Evolutionary conservation across 2,329 filamentous ascomycete species (phyloP).

Genomic region (Arthrobotrys iridis): DNA sequence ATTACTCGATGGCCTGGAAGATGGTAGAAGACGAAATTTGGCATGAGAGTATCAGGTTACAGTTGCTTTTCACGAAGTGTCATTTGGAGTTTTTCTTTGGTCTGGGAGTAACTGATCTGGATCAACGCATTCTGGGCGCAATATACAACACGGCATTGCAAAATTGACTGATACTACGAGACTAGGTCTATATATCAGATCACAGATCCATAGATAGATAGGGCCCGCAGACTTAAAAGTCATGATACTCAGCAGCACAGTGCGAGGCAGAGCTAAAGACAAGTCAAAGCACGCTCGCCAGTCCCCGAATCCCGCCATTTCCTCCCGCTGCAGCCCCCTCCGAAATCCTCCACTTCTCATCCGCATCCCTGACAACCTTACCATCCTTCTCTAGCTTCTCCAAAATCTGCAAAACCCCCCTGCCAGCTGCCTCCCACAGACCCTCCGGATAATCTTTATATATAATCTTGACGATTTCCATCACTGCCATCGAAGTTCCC

Average conservation of each 20-base stretch:
- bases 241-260: too few relatives aligned
- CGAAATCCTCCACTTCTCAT: constrained; percentile 48
- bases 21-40: too few relatives aligned
- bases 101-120: neutral
- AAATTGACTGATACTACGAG: too few relatives aligned
- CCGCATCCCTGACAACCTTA: constrained; percentile 64
- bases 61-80: too few relatives aligned
- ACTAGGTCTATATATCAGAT: too few relatives aligned
- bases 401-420: constrained; percentile 80
- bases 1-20: too few relatives aligned
- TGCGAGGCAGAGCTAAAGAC: neutral
- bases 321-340: constrained; percentile 52
- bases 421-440: constrained; percentile 78
- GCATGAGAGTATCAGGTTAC: too few relatives aligned
- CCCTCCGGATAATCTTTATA: constrained; percentile 81
- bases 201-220: too few relatives aligned
- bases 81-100: too few relatives aligned
- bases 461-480: constrained; percentile 87
- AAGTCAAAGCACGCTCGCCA: constrained; percentile 45
- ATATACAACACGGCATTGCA: neutral
- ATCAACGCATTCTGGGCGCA: neutral
- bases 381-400: constrained; percentile 80
- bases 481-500: constrained; percentile 66
- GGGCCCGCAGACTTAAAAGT: too few relatives aligned
- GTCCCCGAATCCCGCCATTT: constrained; percentile 54